These are phyloP conservation scores for Sordariomycetes sp. DNA, from an alignment of 2,329 filamentous ascomycete genomes.

Conservation along the genomic window DNA sequence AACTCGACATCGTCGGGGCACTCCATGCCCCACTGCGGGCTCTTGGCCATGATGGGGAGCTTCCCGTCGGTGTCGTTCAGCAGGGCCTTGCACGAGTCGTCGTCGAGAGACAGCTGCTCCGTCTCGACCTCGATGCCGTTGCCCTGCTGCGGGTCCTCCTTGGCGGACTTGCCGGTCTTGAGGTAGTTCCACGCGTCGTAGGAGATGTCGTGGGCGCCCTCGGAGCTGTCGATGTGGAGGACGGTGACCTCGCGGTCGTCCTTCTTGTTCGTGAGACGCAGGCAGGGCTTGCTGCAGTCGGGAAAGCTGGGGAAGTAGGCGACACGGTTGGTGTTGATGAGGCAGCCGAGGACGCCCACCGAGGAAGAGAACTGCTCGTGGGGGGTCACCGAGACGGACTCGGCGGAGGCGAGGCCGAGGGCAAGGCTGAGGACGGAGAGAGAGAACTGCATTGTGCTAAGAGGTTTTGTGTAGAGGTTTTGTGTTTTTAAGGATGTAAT, in stretches of 20 bases:
- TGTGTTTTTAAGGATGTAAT: too few species aligned
- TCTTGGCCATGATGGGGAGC: too few species aligned
- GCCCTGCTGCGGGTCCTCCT: neutral
- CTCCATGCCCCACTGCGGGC: too few species aligned
- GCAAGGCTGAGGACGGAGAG: too few species aligned
- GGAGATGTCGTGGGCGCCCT: constrained; percentile 35
- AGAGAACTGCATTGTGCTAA: too few species aligned
- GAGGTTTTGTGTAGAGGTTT: too few species aligned
- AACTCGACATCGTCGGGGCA: too few species aligned
- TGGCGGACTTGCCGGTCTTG: too few species aligned
- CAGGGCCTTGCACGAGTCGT: neutral
- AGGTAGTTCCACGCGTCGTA: constrained; percentile 28
- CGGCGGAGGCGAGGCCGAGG: neutral
- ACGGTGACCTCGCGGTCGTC: constrained; percentile 12
- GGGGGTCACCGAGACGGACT: constrained; percentile 22
- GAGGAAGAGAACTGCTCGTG: constrained; percentile 38
- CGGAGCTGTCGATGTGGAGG: constrained; percentile 14
- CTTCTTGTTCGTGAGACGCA: constrained; percentile 18
- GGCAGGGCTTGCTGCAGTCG: constrained; percentile 32
- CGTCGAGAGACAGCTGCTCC: neutral
- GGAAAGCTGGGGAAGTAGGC: constrained; percentile 38
- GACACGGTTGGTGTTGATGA: constrained; percentile 39
- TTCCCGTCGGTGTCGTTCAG: neutral
- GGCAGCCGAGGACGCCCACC: constrained; percentile 39
- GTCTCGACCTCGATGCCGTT: neutral